Conservation (phyloP, 305 asterid genomes). For the Fraxinus dipetala region DNA sequence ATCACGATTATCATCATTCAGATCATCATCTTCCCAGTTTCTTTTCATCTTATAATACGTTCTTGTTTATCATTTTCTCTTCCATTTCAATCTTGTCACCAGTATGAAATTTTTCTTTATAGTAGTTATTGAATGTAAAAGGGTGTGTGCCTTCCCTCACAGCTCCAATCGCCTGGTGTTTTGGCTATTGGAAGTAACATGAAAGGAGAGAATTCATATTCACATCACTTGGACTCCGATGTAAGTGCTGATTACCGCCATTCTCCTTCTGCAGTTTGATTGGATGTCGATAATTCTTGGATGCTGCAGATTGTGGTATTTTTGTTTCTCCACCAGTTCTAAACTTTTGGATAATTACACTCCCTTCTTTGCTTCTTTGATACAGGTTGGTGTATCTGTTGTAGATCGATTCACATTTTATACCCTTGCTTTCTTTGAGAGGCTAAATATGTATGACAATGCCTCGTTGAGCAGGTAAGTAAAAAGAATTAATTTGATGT, state of each 20-base stretch:
- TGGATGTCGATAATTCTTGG: slow-evolving; percentile 12
- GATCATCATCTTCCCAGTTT: not conserved
- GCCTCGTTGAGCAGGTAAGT: slow-evolving; percentile 83
- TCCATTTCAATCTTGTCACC: slow-evolving; percentile 16
- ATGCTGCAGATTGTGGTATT: not conserved
- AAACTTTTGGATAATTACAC: slow-evolving; percentile 13
- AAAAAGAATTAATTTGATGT: not conserved
- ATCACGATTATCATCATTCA: not conserved
- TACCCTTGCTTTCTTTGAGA: slow-evolving; percentile 95
- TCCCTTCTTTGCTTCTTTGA: slow-evolving; percentile 21
- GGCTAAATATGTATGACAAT: slow-evolving; percentile 86
- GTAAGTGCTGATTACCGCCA: slow-evolving; percentile 41
- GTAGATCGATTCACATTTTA: slow-evolving; percentile 89
- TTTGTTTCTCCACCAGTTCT: slow-evolving; percentile 12
- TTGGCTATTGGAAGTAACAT: slow-evolving; percentile 95
- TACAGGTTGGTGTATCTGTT: slow-evolving; percentile 91
- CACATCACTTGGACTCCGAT: slow-evolving; percentile 90
- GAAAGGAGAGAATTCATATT: slow-evolving; percentile 96
- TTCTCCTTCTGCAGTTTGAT: not conserved
- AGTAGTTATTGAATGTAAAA: slow-evolving; percentile 1
- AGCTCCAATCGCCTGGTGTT: slow-evolving; percentile 97
- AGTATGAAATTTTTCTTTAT: slow-evolving; percentile 6
- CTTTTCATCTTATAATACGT: not conserved
- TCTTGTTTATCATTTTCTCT: not conserved
- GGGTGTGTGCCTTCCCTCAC: slow-evolving; percentile 20